A percentile compares a stretch with the other conserved stretches of the same genome.
phyloP scores from a whole-genome alignment of 257 asterid species.

The Plantago ovata region DNA sequence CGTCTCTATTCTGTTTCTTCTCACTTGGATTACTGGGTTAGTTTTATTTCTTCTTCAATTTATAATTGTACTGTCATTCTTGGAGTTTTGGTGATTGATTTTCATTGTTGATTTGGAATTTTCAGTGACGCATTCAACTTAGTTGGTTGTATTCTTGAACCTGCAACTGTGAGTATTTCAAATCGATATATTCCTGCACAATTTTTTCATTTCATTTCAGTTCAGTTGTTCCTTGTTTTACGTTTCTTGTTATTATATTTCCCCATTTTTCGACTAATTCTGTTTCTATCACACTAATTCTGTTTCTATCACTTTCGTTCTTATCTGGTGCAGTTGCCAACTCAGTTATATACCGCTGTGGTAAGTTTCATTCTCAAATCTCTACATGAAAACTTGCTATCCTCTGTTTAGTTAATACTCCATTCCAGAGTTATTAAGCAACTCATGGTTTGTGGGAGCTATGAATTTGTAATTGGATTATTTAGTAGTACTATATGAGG shows the following conservation, averaged over 20 bases:
- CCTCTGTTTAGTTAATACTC: too few species aligned
- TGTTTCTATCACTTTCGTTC: not conserved
- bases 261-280: not conserved
- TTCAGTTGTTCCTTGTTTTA: not conserved
- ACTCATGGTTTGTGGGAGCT: too few species aligned
- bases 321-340: conserved; percentile 70
- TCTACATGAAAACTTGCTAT: too few species aligned
- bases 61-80: not conserved
- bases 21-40: conserved; percentile 83
- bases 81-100: not conserved
- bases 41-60: not conserved
- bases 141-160: conserved; percentile 86
- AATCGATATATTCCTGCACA: not conserved
- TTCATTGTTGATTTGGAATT: not conserved
- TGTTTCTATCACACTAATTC: not conserved
- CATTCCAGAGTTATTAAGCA: too few species aligned
- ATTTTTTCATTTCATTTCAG: not conserved
- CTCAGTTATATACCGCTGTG: conserved; percentile 84
- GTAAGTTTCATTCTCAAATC: conserved; percentile 32
- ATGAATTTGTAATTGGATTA: too few species aligned
- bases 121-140: conserved; percentile 81
- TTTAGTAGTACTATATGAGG: too few species aligned
- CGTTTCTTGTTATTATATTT: not conserved
- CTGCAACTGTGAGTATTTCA: conserved; percentile 63
- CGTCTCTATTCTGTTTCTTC: conserved; percentile 66